Base-by-base conservation (phyloP, 129 eudicot species). In the Escallonia herrerae region DNA sequence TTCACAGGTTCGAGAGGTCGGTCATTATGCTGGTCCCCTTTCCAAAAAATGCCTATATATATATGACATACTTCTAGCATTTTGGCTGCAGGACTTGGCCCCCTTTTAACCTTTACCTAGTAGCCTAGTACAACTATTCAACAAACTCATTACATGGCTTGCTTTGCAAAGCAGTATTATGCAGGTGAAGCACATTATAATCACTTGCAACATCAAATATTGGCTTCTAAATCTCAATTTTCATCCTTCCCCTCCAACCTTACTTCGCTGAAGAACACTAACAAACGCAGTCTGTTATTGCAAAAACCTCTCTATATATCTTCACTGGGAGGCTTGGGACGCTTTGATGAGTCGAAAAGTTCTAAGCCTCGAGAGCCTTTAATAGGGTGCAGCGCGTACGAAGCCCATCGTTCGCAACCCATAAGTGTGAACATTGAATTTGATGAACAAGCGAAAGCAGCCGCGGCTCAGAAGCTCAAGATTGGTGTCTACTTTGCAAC, bases 401-500 rank as follows among this genome's bases (percentile, higher is more conserved):
- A 74, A 69, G 76, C 83, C 13, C 45, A 56, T 37, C 52, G 63
- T 22, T 14, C 65, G 0, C 67, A 56, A 63, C 45, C 66, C 14
- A 42, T 72, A 13, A 67, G 69, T 9, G 72, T 72, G 5, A 78
- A 33, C 58, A 72, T 72, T 14, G 72, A 72, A 3, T 38, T 77
- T 14, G 77, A 77, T 54, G 58, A 63, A 55, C 58, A 72, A 44
- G 41, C 76, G 10, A 55, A 22, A 48, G 67, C 52, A 22, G 46
- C 64, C 52, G 80, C 80, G 7, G 82, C 81, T 15, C 82, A 68
- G 51, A 81, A 60, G 82, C 64, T 66, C 42, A 84, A 84, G 75
- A 84, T 84, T 46, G 82, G 90, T 4, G 77, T 75, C 39, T 84
- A 84, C 65, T 84, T 84, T 73, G 90, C 90, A 15, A 77, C 83